Base-by-base conservation (phyloP, 768 basidiomycete genomes). In the Agrocybe chaxingu region DNA sequence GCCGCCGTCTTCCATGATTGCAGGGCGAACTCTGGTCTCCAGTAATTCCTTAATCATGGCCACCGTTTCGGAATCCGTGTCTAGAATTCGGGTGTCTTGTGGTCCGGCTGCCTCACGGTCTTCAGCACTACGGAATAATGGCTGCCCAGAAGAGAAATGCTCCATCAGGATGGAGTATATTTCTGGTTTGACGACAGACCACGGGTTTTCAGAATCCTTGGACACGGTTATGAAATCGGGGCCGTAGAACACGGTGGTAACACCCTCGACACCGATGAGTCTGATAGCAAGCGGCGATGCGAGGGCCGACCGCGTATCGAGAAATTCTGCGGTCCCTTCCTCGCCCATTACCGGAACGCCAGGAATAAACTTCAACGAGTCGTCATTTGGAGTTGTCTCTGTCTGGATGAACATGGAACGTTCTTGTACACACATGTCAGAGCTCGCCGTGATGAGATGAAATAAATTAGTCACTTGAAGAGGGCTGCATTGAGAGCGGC, bases 401-500 rank as follows among this genome's bases (percentile, higher is more conserved):
- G 96, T 98, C 70, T 99, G 97, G 50, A 98, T 97, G 74, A 98
- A 98, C 95, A 98, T 96, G 47, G 88, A 87, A 18, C 94, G 83
- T 32, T 71, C 89, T 92, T 52, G 34, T 19, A 16, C 39, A 34
- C 19, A 33, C 7, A 11, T 16, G 47, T 54, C 42, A 48, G 33
- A 51, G 38, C 24, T 29, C 24, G 11, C 8, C 37, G 38, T 42
- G 24, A 33, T 13, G 8, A 45, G 8, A 24, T 42, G 13, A 18
- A 50, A 24, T 32, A 37, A 56, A 47, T 46, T 11, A 45, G 58
- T 50, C 45, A 56, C 63, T 60, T 48, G 55, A 16, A 9, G 50
- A 46, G 24, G 50, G 39, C 34, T 47, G 34, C n/a, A 53, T 19
- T 24, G 55, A 38, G 12, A 56, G 35, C 10, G 38, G 35, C 4